These are phyloP conservation scores for Aspergillus quadricinctus DNA, from an alignment of 2,329 filamentous ascomycete species.

Conservation along the genomic window DNA sequence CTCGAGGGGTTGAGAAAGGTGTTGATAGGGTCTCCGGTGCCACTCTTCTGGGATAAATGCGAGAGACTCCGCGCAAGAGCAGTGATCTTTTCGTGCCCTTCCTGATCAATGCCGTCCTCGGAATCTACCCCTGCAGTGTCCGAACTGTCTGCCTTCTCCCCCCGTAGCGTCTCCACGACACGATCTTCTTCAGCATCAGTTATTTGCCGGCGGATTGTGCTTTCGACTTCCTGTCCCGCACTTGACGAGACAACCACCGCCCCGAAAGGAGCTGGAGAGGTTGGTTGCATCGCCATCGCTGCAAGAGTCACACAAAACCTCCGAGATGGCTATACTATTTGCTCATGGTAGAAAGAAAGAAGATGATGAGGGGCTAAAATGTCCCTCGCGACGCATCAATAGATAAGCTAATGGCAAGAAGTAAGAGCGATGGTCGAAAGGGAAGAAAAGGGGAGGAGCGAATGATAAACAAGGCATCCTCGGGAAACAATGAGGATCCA, in stretches of 20 bases:
- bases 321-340: background rate
- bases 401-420: background rate
- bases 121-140: conserved; percentile 19
- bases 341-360: background rate
- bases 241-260: conserved; percentile 7
- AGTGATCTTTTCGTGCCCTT: conserved; percentile 22
- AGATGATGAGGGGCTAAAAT: background rate
- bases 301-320: background rate
- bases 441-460: background rate
- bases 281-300: conserved; percentile 11
- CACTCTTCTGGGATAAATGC: conserved; percentile 23
- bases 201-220: conserved; percentile 5
- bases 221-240: conserved; percentile 3
- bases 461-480: background rate
- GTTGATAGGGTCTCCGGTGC: conserved; percentile 22
- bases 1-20: conserved; percentile 33
- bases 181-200: conserved; percentile 2
- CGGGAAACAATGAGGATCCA: background rate
- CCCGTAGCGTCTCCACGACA: background rate
- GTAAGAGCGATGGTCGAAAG: background rate
- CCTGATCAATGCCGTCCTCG: conserved; percentile 21
- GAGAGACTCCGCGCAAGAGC: conserved; percentile 30
- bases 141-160: conserved; percentile 20
- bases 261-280: conserved; percentile 16
- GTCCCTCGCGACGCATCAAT: background rate